Base-by-base conservation (phyloP, 225 moss, liverwort and hornwort species). In the Lunularia cruciata region DNA sequence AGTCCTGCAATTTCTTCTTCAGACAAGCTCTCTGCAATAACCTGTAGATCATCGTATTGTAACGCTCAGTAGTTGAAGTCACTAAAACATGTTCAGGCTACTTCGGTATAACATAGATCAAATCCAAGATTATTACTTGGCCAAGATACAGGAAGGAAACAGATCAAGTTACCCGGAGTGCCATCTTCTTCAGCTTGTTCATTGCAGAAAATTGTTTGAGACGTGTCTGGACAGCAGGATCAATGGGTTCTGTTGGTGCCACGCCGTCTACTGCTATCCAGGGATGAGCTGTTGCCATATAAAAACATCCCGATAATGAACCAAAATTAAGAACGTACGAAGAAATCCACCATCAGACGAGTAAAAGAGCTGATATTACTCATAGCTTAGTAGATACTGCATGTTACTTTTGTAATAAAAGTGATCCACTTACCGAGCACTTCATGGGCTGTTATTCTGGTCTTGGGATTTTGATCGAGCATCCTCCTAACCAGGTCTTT, bases 141-240 rank as follows among this genome's bases (percentile, higher is more conserved):
- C 22, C 30, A 46, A 16, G 28, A 45, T 22, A 8, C 42, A 18
- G 63, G n/a, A 18, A 14, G 16, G 6, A 14, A 28, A 25, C 31
- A 16, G 26, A n/a, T 0, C 25, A 31, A 4, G 32, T 52, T 52
- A 67, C 67, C 67, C 67, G n/a, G 19, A 67, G 67, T 8, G 67
- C 67, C 67, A 67, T 67, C 32, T 67, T 67, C 52, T 67, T 67
- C 67, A 67, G 32, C 28, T 67, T 67, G 53, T 67, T 67, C 67
- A 67, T 67, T 5, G 67, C 67, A 52, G 67, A 67, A 36, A 67
- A 67, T 31, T 52, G 51, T 36, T 67, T 67, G 34, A 67, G 33
- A 35, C 67, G 67, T 6, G 67, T 36, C 52, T 67, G 67, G 20
- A 67, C 67, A 16, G 51, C 67, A 3, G 67, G 25, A 19, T 67